phyloP scores from a whole-genome alignment of 805 yeast genomes.

The Wickerhamomyces strasburgensis region DNA sequence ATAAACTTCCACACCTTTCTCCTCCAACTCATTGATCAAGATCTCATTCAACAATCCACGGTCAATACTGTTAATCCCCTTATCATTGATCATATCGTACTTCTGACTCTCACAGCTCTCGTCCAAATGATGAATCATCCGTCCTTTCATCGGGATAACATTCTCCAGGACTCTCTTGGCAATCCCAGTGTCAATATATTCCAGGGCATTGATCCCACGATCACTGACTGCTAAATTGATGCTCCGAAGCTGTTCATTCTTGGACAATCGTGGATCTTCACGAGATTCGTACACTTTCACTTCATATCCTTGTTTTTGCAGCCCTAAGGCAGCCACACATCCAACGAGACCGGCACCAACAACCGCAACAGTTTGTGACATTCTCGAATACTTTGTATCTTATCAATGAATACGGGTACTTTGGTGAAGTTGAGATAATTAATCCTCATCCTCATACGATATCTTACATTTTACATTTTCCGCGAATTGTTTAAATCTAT shows the following conservation, averaged over 20 bases:
- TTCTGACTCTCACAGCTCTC: slow-evolving; percentile 64
- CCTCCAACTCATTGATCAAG: slow-evolving; percentile 59
- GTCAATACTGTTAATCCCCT: slow-evolving; percentile 77
- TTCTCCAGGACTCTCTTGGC: slow-evolving; percentile 49
- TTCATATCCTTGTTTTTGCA: slow-evolving; percentile 62
- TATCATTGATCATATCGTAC: slow-evolving; percentile 76
- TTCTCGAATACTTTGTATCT: too few species aligned
- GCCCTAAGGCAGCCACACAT: slow-evolving; percentile 74
- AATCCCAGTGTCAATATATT: slow-evolving; percentile 54
- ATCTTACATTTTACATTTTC: too few species aligned
- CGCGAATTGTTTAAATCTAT: too few species aligned
- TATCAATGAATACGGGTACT: too few species aligned
- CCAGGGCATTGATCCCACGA: slow-evolving; percentile 72
- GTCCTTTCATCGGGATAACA: slow-evolving; percentile 80
- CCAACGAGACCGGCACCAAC: slow-evolving; percentile 94
- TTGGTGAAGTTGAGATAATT: too few species aligned
- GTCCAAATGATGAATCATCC: slow-evolving; percentile 75
- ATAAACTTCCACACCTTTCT: slow-evolving; percentile 38
- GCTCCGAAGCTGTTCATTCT: slow-evolving; percentile 48
- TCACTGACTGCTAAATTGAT: slow-evolving; percentile 87
- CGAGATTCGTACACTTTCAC: slow-evolving; percentile 74
- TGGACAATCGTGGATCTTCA: slow-evolving; percentile 50
- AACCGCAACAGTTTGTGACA: slow-evolving; percentile 40
- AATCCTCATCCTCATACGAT: too few species aligned
- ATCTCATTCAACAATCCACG: slow-evolving; percentile 62